Base-by-base conservation (phyloP, 139 green algal species). In the Desmodesmus armatus region DNA sequence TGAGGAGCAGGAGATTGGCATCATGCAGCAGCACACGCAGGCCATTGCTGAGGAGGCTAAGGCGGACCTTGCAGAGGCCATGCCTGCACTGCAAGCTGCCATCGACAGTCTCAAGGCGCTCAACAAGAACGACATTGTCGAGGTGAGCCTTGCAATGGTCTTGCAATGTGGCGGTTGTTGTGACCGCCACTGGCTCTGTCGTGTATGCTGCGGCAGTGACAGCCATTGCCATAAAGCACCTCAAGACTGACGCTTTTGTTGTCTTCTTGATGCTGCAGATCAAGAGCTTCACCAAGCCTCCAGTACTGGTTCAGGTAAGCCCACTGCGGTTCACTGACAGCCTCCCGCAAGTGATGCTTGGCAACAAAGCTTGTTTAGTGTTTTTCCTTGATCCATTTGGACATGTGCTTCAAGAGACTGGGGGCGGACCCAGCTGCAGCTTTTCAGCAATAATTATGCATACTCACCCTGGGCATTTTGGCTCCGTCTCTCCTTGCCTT, bases 201-300 rank as follows among this genome's bases (percentile, higher is more conserved):
- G n/a, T n/a, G n/a, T n/a, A n/a, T n/a, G n/a, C n/a, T n/a, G n/a
- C n/a, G n/a, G n/a, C n/a, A n/a, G n/a, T n/a, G n/a, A n/a, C n/a
- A n/a, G n/a, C n/a, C n/a, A n/a, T n/a, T n/a, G n/a, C n/a, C n/a
- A n/a, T n/a, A n/a, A n/a, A n/a, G 4, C 88, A 92, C 40, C 89
- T 91, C 89, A 93, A 95, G 89, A 91, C 89, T 25, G 93, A 96
- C 84, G 94, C 95, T 66, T 83, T 89, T n/a, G n/a, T n/a, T n/a
- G n/a, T n/a, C n/a, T n/a, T n/a, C n/a, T n/a, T n/a, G n/a, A n/a
- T n/a, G n/a, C n/a, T n/a, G n/a, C n/a, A 97, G 89, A 97, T 97
- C 87, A 97, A 97, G 90, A 94, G 90, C 11, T 96, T 98, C 76
- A 40, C 91, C 47, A 98, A 97, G 88, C 95, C 95, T 49, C 95